These are phyloP conservation scores for Elaeagnus macrophylla DNA, from an alignment of 306 rosid species.

Conservation along the genomic window DNA sequence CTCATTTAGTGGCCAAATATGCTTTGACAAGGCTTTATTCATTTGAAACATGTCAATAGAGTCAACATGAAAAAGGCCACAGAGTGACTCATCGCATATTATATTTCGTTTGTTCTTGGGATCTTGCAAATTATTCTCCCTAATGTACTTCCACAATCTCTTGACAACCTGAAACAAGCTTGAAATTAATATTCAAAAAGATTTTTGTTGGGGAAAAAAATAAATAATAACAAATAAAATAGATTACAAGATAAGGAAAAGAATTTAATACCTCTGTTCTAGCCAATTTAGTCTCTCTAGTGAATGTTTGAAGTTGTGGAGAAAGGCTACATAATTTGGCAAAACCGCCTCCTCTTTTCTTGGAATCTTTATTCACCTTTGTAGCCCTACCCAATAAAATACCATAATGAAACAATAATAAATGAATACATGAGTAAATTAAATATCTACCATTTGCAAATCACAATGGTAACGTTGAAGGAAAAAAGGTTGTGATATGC, in stretches of 20 bases:
- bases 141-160: slow-evolving; percentile 31
- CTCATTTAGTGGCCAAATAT: slow-evolving; percentile 24
- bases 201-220: background rate
- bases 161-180: slow-evolving; percentile 27
- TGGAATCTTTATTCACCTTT: slow-evolving; percentile 20
- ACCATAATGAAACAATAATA: background rate
- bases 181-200: background rate
- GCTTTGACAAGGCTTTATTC: slow-evolving; percentile 30
- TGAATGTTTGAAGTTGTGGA: slow-evolving; percentile 32
- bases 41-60: slow-evolving; percentile 36
- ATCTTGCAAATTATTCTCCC: slow-evolving; percentile 30
- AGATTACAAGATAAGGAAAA: background rate
- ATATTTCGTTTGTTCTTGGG: slow-evolving; percentile 26
- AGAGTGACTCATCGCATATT: slow-evolving; percentile 25
- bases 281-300: slow-evolving; percentile 26
- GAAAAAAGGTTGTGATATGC: too few relatives aligned
- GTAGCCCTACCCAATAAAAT: slow-evolving; percentile 14
- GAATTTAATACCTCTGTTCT: slow-evolving; percentile 25
- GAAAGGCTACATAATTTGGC: slow-evolving; percentile 30
- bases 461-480: too few relatives aligned
- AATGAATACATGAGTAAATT: too few relatives aligned
- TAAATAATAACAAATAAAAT: background rate
- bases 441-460: too few relatives aligned
- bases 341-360: slow-evolving; percentile 28
- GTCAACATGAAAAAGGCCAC: slow-evolving; percentile 23